Conservation (phyloP, 2,329 filamentous ascomycete species). For the Plenodomus tracheiphilus region DNA sequence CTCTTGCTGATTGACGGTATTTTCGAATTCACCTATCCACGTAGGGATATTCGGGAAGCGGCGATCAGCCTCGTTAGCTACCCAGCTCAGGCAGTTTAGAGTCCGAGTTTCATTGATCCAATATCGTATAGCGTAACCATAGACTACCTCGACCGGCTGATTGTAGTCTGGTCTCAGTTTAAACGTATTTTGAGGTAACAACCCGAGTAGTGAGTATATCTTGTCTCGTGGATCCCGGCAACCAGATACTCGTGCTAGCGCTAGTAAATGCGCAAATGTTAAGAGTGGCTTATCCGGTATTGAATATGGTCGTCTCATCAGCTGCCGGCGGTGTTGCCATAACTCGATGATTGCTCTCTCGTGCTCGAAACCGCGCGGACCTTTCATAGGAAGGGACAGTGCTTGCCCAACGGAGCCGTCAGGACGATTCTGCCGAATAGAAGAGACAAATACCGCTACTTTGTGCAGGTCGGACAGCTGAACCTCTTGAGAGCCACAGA, state of each 20-base stretch:
- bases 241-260: not conserved
- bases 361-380: not conserved
- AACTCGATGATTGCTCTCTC: not conserved
- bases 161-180: slow-evolving; percentile 1
- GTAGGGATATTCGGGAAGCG: not conserved
- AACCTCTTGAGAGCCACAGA: not conserved
- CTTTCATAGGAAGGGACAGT: not conserved
- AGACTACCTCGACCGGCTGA: not conserved
- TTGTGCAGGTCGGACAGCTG: not conserved
- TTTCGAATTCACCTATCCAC: slow-evolving; percentile 4
- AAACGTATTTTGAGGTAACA: not conserved
- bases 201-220: not conserved
- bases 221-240: slow-evolving; percentile 3
- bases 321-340: not conserved
- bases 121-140: not conserved
- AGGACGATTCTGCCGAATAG: not conserved
- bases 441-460: not conserved
- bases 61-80: not conserved
- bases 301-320: not conserved
- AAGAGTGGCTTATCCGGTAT: not conserved
- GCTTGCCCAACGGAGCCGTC: not conserved
- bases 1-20: slow-evolving; percentile 1
- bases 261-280: slow-evolving; percentile 1
- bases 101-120: not conserved
- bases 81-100: slow-evolving; percentile 3